These are phyloP conservation scores for Echeveria elegans DNA, from an alignment of 164 flowering plant species.

Conservation along the genomic window DNA sequence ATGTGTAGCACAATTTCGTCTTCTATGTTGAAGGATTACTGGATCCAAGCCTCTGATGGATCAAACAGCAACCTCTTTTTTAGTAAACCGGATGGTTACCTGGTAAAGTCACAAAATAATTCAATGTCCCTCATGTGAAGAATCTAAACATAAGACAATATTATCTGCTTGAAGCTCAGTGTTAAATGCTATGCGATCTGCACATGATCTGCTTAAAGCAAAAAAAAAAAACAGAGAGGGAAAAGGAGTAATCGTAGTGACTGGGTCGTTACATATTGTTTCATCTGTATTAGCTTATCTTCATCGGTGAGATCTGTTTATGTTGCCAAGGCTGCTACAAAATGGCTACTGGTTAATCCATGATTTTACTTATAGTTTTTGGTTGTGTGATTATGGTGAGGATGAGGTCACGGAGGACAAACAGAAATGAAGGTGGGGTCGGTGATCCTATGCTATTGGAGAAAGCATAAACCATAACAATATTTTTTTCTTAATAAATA, in stretches of 20 bases:
- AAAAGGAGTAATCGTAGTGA: slow-evolving; percentile 48
- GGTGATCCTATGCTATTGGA: no score
- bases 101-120: slow-evolving; percentile 12
- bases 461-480: no score
- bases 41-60: slow-evolving; percentile 51
- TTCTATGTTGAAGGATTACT: slow-evolving; percentile 38
- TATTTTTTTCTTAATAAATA: no score
- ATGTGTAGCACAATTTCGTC: slow-evolving; percentile 36
- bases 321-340: no score
- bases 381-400: no score
- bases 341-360: no score
- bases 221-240: slow-evolving; percentile 13
- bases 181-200: slow-evolving; percentile 30
- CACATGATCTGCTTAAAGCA: slow-evolving; percentile 31
- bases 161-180: slow-evolving; percentile 27
- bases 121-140: not conserved
- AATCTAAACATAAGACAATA: not conserved
- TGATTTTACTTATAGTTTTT: no score
- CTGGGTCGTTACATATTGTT: slow-evolving; percentile 76
- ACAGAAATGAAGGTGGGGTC: no score
- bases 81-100: slow-evolving; percentile 14
- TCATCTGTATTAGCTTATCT: slow-evolving; percentile 15
- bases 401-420: no score
- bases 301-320: not conserved
- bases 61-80: slow-evolving; percentile 27